Evolutionary conservation across 352 stramenopile genomes (phyloP).

Genomic region (Albugo candida): DNA sequence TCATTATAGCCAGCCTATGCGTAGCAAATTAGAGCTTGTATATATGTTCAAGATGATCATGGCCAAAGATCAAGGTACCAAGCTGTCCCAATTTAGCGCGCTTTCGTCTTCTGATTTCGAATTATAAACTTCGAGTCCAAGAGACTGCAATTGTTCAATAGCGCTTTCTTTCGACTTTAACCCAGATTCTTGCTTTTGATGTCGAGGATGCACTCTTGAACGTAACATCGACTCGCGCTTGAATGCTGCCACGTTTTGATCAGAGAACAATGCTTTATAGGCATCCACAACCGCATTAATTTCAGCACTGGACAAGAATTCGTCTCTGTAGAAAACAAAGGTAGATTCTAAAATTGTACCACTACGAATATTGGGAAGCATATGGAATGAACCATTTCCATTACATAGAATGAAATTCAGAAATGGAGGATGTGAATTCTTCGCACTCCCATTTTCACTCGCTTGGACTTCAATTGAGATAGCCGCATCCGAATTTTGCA

Average conservation of each 20-base stretch:
- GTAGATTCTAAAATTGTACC: conserved; percentile 8
- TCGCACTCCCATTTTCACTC: conserved; percentile 13
- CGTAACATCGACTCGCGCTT: neutral
- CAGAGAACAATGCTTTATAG: conserved; percentile 75
- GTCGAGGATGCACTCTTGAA: neutral
- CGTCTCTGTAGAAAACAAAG: conserved; percentile 78
- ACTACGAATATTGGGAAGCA: conserved; percentile 21
- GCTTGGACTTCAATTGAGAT: conserved; percentile 34
- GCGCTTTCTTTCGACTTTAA: conserved; percentile 8
- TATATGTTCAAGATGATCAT: too few relatives aligned
- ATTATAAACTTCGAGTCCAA: conserved; percentile 73
- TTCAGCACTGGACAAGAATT: conserved; percentile 43
- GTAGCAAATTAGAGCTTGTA: neutral
- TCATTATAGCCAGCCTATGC: conserved; percentile 73
- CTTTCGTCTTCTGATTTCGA: conserved; percentile 21
- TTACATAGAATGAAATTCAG: conserved; percentile 55
- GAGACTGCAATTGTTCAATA: conserved; percentile 53
- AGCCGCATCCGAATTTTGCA: conserved; percentile 17
- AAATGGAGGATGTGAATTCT: conserved; percentile 6
- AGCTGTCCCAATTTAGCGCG: conserved; percentile 58
- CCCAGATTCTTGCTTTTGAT: neutral
- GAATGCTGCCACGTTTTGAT: conserved; percentile 23
- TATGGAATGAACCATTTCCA: conserved; percentile 67
- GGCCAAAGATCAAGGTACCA: too few relatives aligned
- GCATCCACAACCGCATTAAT: conserved; percentile 56